These are phyloP conservation scores for Periconia sp. DNA, from an alignment of 2,329 filamentous ascomycete species.

Conservation along the genomic window DNA sequence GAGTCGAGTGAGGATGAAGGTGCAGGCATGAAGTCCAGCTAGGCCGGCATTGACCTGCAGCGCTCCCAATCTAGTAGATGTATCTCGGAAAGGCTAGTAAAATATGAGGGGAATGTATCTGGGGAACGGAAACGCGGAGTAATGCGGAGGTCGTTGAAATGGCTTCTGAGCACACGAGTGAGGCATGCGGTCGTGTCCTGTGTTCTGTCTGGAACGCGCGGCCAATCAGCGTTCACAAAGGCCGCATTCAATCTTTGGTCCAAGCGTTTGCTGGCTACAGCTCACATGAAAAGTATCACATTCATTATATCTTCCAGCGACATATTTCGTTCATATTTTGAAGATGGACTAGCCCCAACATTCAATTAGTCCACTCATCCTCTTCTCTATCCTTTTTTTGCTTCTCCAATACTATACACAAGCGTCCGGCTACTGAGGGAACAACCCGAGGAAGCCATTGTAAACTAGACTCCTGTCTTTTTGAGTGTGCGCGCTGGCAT, in stretches of 20 bases:
- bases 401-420: neutral
- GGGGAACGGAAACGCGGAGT: neutral
- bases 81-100: neutral
- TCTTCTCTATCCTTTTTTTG: neutral
- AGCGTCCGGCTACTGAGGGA: slow-evolving; percentile 24
- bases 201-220: slow-evolving; percentile 2
- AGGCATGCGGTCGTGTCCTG: slow-evolving; percentile 13
- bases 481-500: slow-evolving; percentile 53
- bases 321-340: neutral
- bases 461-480: slow-evolving; percentile 59
- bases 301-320: too few relatives aligned
- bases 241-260: slow-evolving; percentile 4
- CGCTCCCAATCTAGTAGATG: slow-evolving; percentile 20
- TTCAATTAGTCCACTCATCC: neutral
- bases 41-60: slow-evolving; percentile 40
- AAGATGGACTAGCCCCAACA: neutral
- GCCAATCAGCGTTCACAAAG: slow-evolving; percentile 9
- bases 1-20: slow-evolving; percentile 41
- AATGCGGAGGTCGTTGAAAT: slow-evolving; percentile 6
- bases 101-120: neutral
- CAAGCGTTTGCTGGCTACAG: neutral
- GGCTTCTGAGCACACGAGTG: slow-evolving; percentile 11
- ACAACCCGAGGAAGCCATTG: slow-evolving; percentile 60
- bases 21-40: slow-evolving; percentile 40
- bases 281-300: too few relatives aligned